phyloP scores from a whole-genome alignment of 805 yeast genomes.

The Naumovozyma castellii region DNA sequence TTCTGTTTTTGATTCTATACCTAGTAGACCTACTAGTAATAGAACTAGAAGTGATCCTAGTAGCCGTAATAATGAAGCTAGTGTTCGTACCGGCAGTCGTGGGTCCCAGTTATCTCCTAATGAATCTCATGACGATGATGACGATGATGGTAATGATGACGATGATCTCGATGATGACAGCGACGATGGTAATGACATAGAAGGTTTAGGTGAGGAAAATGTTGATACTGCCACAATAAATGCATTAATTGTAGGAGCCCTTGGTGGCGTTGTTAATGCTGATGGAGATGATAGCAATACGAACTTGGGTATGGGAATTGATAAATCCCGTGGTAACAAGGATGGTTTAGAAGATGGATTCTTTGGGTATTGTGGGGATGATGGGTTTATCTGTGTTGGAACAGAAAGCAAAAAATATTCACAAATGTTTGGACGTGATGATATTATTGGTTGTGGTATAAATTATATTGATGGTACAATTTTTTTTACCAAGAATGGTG shows the following conservation, averaged over 20 bases:
- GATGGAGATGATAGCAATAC: slow-evolving; percentile 1
- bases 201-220: not conserved
- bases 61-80: not conserved
- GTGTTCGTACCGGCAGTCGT: not conserved
- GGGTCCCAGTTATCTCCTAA: slow-evolving; percentile 1
- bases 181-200: slow-evolving; percentile 1
- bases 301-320: not conserved
- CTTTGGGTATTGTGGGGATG: slow-evolving; percentile 24
- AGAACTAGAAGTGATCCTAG: not conserved
- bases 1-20: not conserved
- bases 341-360: slow-evolving; percentile 17
- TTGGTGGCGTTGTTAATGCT: not conserved
- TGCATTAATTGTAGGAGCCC: not conserved
- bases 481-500: slow-evolving; percentile 78
- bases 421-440: slow-evolving; percentile 41
- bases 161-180: slow-evolving; percentile 1
- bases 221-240: not conserved
- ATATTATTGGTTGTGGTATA: slow-evolving; percentile 76
- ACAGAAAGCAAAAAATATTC: slow-evolving; percentile 15
- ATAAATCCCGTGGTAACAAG: not conserved
- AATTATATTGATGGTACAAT: slow-evolving; percentile 54
- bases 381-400: slow-evolving; percentile 23
- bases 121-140: not conserved
- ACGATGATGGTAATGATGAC: not conserved
- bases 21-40: not conserved